These are phyloP conservation scores for Heritiera littoralis DNA, from an alignment of 345 rosid genomes.

Conservation along the genomic window DNA sequence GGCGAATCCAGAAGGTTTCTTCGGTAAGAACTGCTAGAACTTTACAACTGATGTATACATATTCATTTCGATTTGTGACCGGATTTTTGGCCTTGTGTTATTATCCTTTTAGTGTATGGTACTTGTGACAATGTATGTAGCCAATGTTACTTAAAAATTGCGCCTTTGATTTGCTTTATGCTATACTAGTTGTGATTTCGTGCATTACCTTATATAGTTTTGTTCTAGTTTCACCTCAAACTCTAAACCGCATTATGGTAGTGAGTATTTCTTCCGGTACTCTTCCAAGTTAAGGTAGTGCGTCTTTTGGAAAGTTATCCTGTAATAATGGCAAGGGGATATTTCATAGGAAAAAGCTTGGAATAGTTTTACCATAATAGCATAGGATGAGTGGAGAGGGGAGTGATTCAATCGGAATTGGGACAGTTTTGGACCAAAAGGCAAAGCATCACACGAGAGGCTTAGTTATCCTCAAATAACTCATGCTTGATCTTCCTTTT, in stretches of 20 bases:
- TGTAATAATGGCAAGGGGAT: not conserved
- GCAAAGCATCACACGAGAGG: not conserved
- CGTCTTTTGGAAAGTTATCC: not conserved
- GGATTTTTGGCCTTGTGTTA: no score
- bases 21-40: slow-evolving; percentile 55
- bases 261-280: not conserved
- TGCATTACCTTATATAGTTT: not conserved
- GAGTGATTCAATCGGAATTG: not conserved
- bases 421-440: not conserved
- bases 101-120: not conserved
- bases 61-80: not conserved
- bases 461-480: not conserved
- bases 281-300: not conserved
- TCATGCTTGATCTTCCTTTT: not conserved
- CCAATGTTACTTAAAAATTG: not conserved
- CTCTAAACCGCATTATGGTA: not conserved
- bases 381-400: not conserved
- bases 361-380: not conserved
- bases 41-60: not conserved
- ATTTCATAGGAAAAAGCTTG: not conserved
- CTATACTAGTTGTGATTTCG: not conserved
- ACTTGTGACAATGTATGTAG: not conserved
- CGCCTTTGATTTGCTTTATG: not conserved
- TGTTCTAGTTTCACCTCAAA: not conserved
- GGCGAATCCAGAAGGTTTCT: slow-evolving; percentile 83